Percentiles rank a stretch among this genome's conserved stretches.
Evolutionary conservation across 2,329 filamentous ascomycete species (phyloP).

Genomic region (Cercospora sesami): DNA sequence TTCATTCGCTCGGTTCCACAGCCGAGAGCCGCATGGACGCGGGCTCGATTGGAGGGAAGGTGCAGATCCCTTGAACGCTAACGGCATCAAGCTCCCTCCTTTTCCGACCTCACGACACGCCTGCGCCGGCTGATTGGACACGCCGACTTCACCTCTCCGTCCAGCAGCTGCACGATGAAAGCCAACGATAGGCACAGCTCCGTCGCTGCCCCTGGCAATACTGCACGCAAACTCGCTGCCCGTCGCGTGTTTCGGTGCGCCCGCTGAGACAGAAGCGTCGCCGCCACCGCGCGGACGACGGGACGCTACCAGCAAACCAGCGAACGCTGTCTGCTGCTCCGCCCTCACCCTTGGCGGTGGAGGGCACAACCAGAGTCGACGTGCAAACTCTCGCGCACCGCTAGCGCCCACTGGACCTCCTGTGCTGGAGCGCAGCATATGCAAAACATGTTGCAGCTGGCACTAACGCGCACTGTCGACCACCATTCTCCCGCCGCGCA

Average conservation of each 20-base stretch:
- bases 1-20: not conserved
- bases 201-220: conserved; percentile 14
- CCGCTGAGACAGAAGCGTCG: conserved; percentile 17
- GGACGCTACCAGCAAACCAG: conserved; percentile 15
- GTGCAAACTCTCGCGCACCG: conserved; percentile 9
- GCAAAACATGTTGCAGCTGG: conserved; percentile 13
- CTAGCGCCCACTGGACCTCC: conserved; percentile 10
- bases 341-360: conserved; percentile 13
- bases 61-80: conserved; percentile 3
- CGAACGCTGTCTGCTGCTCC: conserved; percentile 9
- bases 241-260: conserved; percentile 8
- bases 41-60: not conserved
- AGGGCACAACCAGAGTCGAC: conserved; percentile 14
- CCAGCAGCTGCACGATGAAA: not conserved
- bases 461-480: not conserved
- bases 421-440: conserved; percentile 2
- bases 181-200: conserved; percentile 16
- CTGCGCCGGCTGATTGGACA: conserved; percentile 9
- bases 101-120: conserved; percentile 14
- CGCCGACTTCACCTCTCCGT: conserved; percentile 17
- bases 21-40: conserved; percentile 4
- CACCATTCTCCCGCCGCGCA: conserved; percentile 21
- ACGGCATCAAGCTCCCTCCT: not conserved
- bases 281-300: conserved; percentile 10
- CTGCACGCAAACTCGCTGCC: conserved; percentile 8